phyloP scores from a whole-genome alignment of 371 early-diverging fungal genomes.

The Mortierella sp. region DNA sequence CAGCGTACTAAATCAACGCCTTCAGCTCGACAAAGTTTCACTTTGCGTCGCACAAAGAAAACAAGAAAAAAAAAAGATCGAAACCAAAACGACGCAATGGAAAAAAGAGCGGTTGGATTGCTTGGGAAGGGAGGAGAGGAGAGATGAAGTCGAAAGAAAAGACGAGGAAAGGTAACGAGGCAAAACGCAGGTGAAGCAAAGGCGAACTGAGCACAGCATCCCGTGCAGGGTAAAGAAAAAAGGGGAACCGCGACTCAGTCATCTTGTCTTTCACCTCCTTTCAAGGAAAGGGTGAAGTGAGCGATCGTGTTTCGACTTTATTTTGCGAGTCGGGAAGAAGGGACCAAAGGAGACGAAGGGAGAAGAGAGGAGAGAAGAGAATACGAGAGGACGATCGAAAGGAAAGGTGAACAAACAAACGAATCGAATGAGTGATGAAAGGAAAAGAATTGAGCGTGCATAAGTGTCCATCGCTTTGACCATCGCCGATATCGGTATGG shows the following conservation, averaged over 20 bases:
- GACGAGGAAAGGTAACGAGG: not conserved
- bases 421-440: not conserved
- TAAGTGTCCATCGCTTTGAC: too few relatives aligned
- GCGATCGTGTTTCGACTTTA: not conserved
- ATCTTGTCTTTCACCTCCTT: not conserved
- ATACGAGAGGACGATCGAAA: not conserved
- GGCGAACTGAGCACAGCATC: conserved; percentile 13
- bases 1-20: not conserved
- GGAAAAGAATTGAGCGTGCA: not conserved
- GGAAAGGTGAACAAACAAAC: not conserved
- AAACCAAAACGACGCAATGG: not conserved
- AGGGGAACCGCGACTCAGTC: not conserved
- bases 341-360: not conserved
- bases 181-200: not conserved
- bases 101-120: not conserved
- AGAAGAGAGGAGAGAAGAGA: not conserved
- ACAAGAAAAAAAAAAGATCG: not conserved
- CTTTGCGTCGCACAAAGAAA: not conserved
- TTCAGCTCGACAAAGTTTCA: not conserved
- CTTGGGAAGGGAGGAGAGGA: not conserved
- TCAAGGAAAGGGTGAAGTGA: too few relatives aligned
- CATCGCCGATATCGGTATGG: too few relatives aligned
- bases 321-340: not conserved
- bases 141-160: not conserved
- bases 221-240: conserved; percentile 5